Percentiles rank a stretch among this genome's conserved stretches.
Evolutionary conservation across 495 filamentous ascomycete genomes (phyloP).

Genomic region (Aspergillus taichungensis): DNA sequence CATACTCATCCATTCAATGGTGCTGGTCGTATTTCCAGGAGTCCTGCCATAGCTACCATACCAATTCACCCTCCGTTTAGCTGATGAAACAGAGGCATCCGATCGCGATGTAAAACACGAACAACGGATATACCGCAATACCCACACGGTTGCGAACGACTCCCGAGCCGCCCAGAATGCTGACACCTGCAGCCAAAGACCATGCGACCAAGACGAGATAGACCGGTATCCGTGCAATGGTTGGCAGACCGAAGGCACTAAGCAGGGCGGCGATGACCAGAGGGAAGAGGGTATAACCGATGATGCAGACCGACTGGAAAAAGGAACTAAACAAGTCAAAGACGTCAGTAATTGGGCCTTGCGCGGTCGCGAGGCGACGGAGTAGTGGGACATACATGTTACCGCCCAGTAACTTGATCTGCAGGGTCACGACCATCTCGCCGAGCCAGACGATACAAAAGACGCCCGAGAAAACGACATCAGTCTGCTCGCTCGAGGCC

Average conservation of each 20-base stretch:
- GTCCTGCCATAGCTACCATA: background rate
- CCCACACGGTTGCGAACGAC: slow-evolving; percentile 92
- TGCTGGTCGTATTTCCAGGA: too few species aligned
- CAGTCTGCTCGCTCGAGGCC: slow-evolving; percentile 67
- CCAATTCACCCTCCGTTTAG: slow-evolving; percentile 29
- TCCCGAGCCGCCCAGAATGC: slow-evolving; percentile 90
- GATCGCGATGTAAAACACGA: slow-evolving; percentile 91
- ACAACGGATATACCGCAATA: slow-evolving; percentile 87
- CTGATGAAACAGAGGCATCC: slow-evolving; percentile 96
- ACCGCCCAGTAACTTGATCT: slow-evolving; percentile 94
- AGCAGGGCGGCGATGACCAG: slow-evolving; percentile 87
- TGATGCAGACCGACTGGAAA: slow-evolving; percentile 94
- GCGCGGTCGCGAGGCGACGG: background rate
- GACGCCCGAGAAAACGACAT: slow-evolving; percentile 85
- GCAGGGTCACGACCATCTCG: slow-evolving; percentile 92
- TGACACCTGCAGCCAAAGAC: slow-evolving; percentile 91
- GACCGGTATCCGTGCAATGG: slow-evolving; percentile 75
- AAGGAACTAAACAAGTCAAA: slow-evolving; percentile 59
- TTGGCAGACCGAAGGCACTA: slow-evolving; percentile 68
- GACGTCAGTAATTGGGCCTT: slow-evolving; percentile 11
- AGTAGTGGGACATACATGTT: slow-evolving; percentile 70
- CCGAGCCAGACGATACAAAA: slow-evolving; percentile 96
- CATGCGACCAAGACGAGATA: slow-evolving; percentile 81
- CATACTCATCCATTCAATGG: background rate
- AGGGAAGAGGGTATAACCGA: slow-evolving; percentile 98